Evolutionary conservation across 73 alveolate species (phyloP).

Genomic region (Tetrahymena elliotti): DNA sequence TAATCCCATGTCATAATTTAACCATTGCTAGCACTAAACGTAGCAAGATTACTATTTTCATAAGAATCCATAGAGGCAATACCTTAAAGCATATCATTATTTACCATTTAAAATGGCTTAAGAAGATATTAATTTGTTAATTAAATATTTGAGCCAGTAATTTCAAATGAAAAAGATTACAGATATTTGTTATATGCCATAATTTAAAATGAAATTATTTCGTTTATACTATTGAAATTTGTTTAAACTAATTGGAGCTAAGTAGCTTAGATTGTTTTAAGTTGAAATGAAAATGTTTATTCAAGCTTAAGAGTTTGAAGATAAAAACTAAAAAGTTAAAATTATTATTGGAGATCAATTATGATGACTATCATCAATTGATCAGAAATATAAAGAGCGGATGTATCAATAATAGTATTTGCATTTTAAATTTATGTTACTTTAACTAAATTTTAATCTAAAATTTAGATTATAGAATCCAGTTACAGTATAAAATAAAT

Average conservation of each 20-base stretch:
- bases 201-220: background rate
- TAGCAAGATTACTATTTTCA: background rate
- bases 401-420: background rate
- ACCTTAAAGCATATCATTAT: background rate
- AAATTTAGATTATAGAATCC: background rate
- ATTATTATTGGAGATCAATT: no score
- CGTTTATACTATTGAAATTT: background rate
- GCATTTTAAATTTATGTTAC: background rate
- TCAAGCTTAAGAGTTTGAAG: no score
- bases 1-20: background rate
- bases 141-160: background rate
- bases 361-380: background rate
- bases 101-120: background rate
- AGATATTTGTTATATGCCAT: background rate
- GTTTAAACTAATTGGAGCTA: background rate
- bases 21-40: background rate
- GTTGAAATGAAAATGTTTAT: background rate
- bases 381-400: background rate
- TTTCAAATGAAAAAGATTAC: background rate
- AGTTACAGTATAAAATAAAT: background rate
- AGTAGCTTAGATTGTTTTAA: background rate
- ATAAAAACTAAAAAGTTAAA: no score
- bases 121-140: background rate
- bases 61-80: background rate
- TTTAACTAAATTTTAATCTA: background rate